These are phyloP conservation scores for Paraconiothyrium brasiliense DNA, from an alignment of 2,329 filamentous ascomycete genomes.

Conservation along the genomic window DNA sequence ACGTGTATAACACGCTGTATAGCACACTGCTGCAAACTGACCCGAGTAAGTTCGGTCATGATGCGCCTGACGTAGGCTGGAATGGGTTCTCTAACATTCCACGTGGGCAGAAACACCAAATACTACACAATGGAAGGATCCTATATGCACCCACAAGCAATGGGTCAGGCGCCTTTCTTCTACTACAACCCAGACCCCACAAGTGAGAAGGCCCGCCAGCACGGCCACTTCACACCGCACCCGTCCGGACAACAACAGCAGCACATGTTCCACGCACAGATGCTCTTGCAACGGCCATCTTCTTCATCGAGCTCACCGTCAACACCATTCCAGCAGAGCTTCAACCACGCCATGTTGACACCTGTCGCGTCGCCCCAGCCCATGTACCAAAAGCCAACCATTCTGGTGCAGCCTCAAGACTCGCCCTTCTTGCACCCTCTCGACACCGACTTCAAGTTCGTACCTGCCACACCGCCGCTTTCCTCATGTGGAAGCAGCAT, in stretches of 20 bases:
- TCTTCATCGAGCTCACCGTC: conserved; percentile 68
- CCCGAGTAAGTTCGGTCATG: conserved; percentile 27
- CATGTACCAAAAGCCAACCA: conserved; percentile 77
- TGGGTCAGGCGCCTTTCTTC: conserved; percentile 81
- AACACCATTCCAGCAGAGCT: conserved; percentile 60
- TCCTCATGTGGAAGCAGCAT: conserved; percentile 85
- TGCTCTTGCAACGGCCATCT: conserved; percentile 64
- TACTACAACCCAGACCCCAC: conserved; percentile 84
- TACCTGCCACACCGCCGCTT: conserved; percentile 86
- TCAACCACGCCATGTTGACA: conserved; percentile 73
- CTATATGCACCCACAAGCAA: conserved; percentile 64
- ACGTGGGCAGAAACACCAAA: conserved; percentile 24
- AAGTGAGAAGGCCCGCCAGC: conserved; percentile 71
- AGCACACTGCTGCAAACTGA: conserved; percentile 24
- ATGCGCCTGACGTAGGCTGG: conserved; percentile 14
- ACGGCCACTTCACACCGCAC: conserved; percentile 77
- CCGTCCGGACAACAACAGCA: conserved; percentile 44
- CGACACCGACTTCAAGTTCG: conserved; percentile 81
- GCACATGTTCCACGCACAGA: conserved; percentile 56
- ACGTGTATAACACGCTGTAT: conserved; percentile 23
- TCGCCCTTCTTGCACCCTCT: conserved; percentile 66
- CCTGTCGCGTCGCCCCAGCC: conserved; percentile 79
- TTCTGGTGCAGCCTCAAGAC: conserved; percentile 70
- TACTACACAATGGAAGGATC: conserved; percentile 70
- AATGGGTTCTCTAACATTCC: conserved; percentile 40